Evolutionary conservation across 148 eudicot genomes (phyloP), one percentile per base, ranked within the genome.

Genomic region (Tetragonia tetragonoides): DNA sequence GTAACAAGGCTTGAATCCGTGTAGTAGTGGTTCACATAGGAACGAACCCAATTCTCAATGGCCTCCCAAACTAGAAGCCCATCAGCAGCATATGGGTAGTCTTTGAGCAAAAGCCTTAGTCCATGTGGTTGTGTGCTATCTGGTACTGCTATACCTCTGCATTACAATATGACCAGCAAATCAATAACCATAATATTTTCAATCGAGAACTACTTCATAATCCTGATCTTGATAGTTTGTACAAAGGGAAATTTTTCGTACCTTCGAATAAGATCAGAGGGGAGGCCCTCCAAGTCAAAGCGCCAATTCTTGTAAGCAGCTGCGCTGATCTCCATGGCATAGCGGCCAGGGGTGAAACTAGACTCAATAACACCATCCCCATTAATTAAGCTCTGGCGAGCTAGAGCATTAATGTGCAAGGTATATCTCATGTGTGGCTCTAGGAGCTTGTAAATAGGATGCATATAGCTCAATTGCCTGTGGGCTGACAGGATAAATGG

Each of bases 381-480:
- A 20, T 74, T 88, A 70, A 94, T 83, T 83, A 94, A 85, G 75
- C 68, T 84, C 74, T 95, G 98, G 17, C 98, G 89, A 66, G 98
- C 98, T 66, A 92, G 59, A 20, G 87, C 91, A 66, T 95, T 95
- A 68, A 92, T 87, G 76, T 91, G 90, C 39, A 95, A 73, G 12
- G 94, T 92, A 81, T 92, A 92, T 80, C 98, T 88, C 98, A 92
- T 95, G 89, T 95, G 98, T 11, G 98, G 98, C 80, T 95, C 97
- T 83, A 95, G 28, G 53, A 95, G 91, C 86, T 95, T 95, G 81
- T 81, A 95, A 61, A 95, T 95, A 0, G 98, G 98, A 70, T 95
- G 98, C 97, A 95, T 89, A 18, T 77, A 86, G 37, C 98, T 95
- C 83, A 95, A 53, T 66, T 89, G 97, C 86, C 98, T 87, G 71